phyloP scores from a whole-genome alignment of 352 stramenopile species.

The Pythium dissotocum region DNA sequence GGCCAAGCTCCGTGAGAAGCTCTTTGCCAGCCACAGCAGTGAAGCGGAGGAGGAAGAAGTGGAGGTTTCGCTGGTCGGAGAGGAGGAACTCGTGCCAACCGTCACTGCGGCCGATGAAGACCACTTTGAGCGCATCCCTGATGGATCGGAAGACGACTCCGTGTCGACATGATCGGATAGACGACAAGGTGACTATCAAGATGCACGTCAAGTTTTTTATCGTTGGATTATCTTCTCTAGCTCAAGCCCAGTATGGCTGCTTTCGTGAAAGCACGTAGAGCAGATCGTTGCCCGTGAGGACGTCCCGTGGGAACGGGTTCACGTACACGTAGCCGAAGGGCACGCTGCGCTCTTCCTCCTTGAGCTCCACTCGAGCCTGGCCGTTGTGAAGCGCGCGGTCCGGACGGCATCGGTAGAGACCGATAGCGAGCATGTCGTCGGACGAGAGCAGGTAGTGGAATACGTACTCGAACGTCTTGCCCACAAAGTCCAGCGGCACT shows the following conservation, averaged over 20 bases:
- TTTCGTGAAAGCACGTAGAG: slow-evolving; percentile 85
- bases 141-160: slow-evolving; percentile 2
- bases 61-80: slow-evolving; percentile 8
- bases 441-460: slow-evolving; percentile 84
- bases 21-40: slow-evolving; percentile 44
- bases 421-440: slow-evolving; percentile 76
- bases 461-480: slow-evolving; percentile 78
- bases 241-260: slow-evolving; percentile 65
- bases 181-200: not conserved
- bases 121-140: slow-evolving; percentile 22
- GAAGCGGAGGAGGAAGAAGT: slow-evolving; percentile 22
- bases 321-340: slow-evolving; percentile 86
- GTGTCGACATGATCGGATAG: not conserved
- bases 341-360: slow-evolving; percentile 63
- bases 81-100: not conserved
- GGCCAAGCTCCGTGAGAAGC: slow-evolving; percentile 58
- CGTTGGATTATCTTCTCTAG: not conserved
- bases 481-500: slow-evolving; percentile 81
- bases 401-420: slow-evolving; percentile 73
- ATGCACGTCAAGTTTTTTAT: slow-evolving; percentile 1
- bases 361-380: slow-evolving; percentile 54
- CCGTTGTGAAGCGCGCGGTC: slow-evolving; percentile 36
- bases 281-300: slow-evolving; percentile 78
- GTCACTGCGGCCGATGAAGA: slow-evolving; percentile 12
- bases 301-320: slow-evolving; percentile 74